phyloP scores from a whole-genome alignment of 805 yeast species.

The Candida berthetii region DNA sequence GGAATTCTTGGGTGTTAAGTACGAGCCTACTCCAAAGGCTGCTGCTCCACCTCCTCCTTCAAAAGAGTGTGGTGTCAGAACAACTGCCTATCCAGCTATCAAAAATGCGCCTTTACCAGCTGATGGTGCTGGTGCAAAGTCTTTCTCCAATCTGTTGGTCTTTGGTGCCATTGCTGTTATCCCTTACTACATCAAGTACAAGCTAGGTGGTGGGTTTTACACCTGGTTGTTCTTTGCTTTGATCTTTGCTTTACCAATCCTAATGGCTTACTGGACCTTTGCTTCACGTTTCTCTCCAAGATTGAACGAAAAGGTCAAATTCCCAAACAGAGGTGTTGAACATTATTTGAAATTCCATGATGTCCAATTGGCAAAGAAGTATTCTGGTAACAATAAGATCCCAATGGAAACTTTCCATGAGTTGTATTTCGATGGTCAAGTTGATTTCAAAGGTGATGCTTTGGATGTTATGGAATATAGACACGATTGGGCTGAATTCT shows the following conservation, averaged over 20 bases:
- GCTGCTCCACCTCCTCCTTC: conserved; percentile 34
- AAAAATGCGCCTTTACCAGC: conserved; percentile 86
- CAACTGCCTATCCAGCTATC: conserved; percentile 54
- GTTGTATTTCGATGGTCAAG: conserved; percentile 77
- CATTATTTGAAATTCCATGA: conserved; percentile 80
- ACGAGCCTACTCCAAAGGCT: conserved; percentile 55
- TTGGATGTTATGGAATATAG: conserved; percentile 79
- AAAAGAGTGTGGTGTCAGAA: conserved; percentile 38
- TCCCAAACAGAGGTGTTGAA: conserved; percentile 75
- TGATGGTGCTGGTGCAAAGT: conserved; percentile 82
- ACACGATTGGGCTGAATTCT: conserved; percentile 86
- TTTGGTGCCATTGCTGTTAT: conserved; percentile 42
- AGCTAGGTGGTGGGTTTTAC: conserved; percentile 64
- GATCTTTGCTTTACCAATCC: conserved; percentile 57
- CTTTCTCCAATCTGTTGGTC: conserved; percentile 60
- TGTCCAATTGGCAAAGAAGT: conserved; percentile 58
- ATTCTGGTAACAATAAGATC: conserved; percentile 68
- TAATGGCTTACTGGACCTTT: conserved; percentile 80
- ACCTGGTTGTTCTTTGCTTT: conserved; percentile 57
- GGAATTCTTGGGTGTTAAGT: conserved; percentile 34
- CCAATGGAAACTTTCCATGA: conserved; percentile 94
- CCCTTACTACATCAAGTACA: conserved; percentile 59
- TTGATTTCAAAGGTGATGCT: conserved; percentile 81
- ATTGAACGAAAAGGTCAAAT: conserved; percentile 65
- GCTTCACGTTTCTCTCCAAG: conserved; percentile 76